Evolutionary conservation across 441 rosid species (phyloP).

Genomic region (Lagerstroemia fauriei): DNA sequence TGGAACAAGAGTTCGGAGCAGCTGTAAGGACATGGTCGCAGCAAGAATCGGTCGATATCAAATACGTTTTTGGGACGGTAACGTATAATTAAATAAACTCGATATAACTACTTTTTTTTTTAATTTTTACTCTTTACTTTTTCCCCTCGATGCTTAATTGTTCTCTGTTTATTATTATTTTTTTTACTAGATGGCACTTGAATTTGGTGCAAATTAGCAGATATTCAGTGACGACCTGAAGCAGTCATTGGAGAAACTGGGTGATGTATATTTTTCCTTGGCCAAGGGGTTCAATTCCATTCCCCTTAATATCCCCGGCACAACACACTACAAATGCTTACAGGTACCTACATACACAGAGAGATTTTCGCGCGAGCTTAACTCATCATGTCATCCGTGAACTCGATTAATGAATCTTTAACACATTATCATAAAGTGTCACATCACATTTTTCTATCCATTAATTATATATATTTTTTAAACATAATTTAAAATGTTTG

Average conservation of each 20-base stretch:
- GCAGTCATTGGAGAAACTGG: constrained; percentile 16
- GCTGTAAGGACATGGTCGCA: neutral
- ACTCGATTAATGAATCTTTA: neutral
- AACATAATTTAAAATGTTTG: no score
- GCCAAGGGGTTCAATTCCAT: constrained; percentile 30
- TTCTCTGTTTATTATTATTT: neutral
- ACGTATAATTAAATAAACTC: no score
- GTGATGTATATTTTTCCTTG: constrained; percentile 21
- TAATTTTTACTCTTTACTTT: no score
- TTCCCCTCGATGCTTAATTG: no score
- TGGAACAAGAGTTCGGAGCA: constrained; percentile 16
- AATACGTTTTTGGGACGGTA: neutral
- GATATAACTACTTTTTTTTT: neutral
- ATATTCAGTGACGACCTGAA: constrained; percentile 30
- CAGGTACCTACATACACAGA: neutral
- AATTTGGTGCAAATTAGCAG: constrained; percentile 31
- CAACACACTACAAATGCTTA: constrained; percentile 27
- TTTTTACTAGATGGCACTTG: constrained; percentile 30
- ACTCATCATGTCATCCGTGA: no score
- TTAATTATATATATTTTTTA: no score
- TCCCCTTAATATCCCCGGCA: constrained; percentile 40
- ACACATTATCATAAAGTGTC: no score
- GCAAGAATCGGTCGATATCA: neutral
- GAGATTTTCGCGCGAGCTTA: no score
- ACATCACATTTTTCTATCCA: no score